Percentiles rank a stretch among this genome's conserved stretches.
Evolutionary conservation across 768 basidiomycete species (phyloP).

Genomic region (Mycena leptocephala): DNA sequence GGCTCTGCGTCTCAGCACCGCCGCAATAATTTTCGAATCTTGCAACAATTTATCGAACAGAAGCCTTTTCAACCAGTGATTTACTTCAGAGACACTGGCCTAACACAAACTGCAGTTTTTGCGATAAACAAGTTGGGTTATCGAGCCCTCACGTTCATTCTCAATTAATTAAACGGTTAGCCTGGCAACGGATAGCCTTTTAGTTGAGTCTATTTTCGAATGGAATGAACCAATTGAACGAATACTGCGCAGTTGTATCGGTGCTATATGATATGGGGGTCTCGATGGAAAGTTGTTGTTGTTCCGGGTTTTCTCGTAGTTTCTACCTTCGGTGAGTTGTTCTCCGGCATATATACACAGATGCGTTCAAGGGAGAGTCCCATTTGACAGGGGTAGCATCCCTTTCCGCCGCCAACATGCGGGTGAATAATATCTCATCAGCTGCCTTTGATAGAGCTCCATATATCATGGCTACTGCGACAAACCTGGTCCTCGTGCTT

Average conservation of each 20-base stretch:
- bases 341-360: not conserved
- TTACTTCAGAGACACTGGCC: not conserved
- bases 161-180: not conserved
- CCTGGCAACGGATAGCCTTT: not conserved
- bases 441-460: not conserved
- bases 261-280: not conserved
- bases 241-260: not conserved
- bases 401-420: not conserved
- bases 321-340: not conserved
- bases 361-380: not conserved
- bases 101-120: not conserved
- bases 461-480: not conserved
- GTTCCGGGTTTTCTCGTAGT: not conserved
- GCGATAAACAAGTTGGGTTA: not conserved
- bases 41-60: not conserved
- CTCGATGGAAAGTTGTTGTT: not conserved
- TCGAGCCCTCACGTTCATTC: not conserved
- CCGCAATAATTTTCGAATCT: not conserved
- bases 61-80: not conserved
- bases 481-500: not conserved
- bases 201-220: not conserved
- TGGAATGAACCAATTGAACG: not conserved
- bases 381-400: not conserved
- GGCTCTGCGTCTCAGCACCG: not conserved
- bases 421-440: not conserved